Conservation (phyloP, 129 eudicot species). For the Helianthus tuberosus region DNA sequence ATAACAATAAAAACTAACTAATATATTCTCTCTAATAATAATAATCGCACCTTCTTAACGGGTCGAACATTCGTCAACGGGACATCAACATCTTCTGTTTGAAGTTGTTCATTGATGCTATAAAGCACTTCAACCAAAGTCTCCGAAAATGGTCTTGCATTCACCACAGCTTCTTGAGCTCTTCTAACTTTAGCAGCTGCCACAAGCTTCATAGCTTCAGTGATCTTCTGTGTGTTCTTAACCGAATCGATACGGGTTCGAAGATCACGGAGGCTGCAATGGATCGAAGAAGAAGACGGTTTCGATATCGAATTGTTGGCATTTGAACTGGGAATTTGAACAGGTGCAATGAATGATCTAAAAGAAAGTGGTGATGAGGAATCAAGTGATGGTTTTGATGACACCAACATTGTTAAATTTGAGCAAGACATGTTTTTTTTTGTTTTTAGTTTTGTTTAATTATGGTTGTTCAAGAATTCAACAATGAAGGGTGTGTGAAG, state of each 20-base stretch:
- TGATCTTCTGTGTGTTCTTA: conserved; percentile 65
- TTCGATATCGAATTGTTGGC: conserved; percentile 18
- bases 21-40: too few relatives aligned
- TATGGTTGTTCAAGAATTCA: conserved; percentile 27
- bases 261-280: conserved; percentile 49
- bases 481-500: conserved; percentile 33
- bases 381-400: conserved; percentile 45
- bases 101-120: conserved; percentile 56
- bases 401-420: conserved; percentile 43
- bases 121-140: conserved; percentile 58
- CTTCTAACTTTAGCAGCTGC: conserved; percentile 72
- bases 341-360: conserved; percentile 34
- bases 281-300: conserved; percentile 35
- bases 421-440: conserved; percentile 41
- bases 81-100: conserved; percentile 61
- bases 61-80: conserved; percentile 57
- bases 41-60: conserved; percentile 48
- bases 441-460: background rate
- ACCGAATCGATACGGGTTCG: conserved; percentile 52
- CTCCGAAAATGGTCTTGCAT: conserved; percentile 63
- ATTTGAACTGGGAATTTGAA: conserved; percentile 24
- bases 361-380: conserved; percentile 38
- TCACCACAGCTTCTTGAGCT: conserved; percentile 76
- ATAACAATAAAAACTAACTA: too few relatives aligned
- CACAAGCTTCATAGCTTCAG: conserved; percentile 76